Percentiles rank a stretch among this genome's conserved stretches.
phyloP scores from a whole-genome alignment of 2,329 filamentous ascomycete species.

The Ilyonectria destructans region DNA sequence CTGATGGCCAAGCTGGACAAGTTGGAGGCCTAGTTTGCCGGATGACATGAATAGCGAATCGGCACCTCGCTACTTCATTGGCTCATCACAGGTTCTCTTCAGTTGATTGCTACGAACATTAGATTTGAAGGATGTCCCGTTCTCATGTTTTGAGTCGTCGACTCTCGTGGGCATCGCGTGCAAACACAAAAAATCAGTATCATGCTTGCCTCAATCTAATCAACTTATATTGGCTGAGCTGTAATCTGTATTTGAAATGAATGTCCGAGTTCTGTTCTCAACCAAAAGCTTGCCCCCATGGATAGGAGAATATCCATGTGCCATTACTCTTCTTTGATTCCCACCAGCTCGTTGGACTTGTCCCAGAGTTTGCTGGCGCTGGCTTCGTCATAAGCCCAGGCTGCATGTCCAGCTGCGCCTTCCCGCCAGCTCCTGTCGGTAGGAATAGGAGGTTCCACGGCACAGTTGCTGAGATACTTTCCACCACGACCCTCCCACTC shows the following conservation, averaged over 20 bases:
- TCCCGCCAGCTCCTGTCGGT: background rate
- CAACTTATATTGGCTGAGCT: background rate
- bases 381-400: conserved; percentile 1
- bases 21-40: too few relatives aligned
- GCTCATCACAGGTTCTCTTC: too few relatives aligned
- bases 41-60: too few relatives aligned
- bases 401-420: background rate
- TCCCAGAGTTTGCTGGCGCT: background rate
- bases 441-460: background rate
- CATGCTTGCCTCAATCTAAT: background rate
- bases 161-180: background rate
- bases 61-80: too few relatives aligned
- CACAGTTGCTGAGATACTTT: conserved; percentile 2
- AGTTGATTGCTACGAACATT: too few relatives aligned
- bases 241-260: background rate
- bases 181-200: background rate
- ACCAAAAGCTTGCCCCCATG: background rate
- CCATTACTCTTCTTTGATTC: background rate
- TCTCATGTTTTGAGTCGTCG: background rate
- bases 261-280: background rate
- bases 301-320: background rate
- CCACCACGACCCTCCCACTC: conserved; percentile 8
- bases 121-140: background rate
- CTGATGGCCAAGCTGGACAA: too few relatives aligned
- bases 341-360: background rate